These are phyloP conservation scores for Brassica balearica DNA, from an alignment of 441 rosid genomes.

Conservation along the genomic window DNA sequence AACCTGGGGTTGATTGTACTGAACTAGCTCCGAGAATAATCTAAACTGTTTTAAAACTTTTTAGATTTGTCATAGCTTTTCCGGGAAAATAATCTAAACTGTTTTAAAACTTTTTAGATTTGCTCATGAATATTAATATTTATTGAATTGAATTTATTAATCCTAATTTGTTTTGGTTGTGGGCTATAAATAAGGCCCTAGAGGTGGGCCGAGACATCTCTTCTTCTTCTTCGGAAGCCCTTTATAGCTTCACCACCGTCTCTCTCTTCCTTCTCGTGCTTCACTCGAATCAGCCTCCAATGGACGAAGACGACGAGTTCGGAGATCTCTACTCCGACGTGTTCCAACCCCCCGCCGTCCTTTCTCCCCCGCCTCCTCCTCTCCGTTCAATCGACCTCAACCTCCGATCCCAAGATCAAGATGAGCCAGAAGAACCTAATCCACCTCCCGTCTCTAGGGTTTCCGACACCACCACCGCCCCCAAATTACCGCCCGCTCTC, in stretches of 20 bases:
- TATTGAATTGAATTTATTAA: neutral
- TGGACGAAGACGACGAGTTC: conserved; percentile 98
- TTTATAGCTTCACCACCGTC: conserved; percentile 32
- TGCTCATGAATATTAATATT: neutral
- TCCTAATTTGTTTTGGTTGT: neutral
- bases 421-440: conserved; percentile 37
- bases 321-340: conserved; percentile 98
- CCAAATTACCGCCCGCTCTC: conserved; percentile 35
- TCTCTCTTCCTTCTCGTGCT: conserved; percentile 26
- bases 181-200: conserved; percentile 32
- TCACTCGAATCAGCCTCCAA: conserved; percentile 43
- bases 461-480: conserved; percentile 37
- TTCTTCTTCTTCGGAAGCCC: conserved; percentile 31
- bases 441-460: conserved; percentile 57
- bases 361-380: conserved; percentile 46
- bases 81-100: too few species aligned
- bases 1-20: conserved; percentile 91
- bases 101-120: too few species aligned
- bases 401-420: conserved; percentile 48
- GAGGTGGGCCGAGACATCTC: conserved; percentile 36
- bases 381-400: conserved; percentile 65
- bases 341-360: conserved; percentile 49
- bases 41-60: too few species aligned
- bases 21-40: conserved; percentile 93
- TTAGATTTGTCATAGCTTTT: too few species aligned